Percentiles rank a stretch among this genome's conserved stretches.
Conservation (phyloP, 352 stramenopile genomes). For the Globisporangium acanthophoron region DNA sequence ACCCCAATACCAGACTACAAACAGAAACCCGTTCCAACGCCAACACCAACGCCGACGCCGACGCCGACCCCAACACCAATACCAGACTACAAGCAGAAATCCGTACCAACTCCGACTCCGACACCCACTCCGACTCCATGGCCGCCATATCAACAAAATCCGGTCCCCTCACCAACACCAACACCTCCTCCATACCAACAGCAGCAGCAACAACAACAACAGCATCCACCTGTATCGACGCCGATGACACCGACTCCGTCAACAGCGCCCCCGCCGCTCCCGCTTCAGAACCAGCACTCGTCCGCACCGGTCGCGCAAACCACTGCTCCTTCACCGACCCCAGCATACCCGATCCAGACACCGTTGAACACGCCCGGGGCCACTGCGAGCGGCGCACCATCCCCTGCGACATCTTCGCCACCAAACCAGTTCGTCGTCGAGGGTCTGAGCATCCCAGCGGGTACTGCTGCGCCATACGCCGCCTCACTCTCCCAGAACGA, state of each 20-base stretch:
- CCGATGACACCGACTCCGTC: not conserved
- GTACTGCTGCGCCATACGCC: too few species aligned
- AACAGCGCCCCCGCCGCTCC: not conserved
- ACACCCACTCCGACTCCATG: not conserved
- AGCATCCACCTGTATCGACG: not conserved
- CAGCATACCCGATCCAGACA: slow-evolving; percentile 1
- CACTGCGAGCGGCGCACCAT: too few species aligned
- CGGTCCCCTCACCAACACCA: not conserved
- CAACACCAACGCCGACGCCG: not conserved
- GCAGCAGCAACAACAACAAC: not conserved
- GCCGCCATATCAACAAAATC: too few species aligned
- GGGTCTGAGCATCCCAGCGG: not conserved
- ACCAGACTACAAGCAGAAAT: not conserved
- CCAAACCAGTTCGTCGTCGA: not conserved
- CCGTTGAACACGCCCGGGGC: not conserved
- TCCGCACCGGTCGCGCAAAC: slow-evolving; percentile 8
- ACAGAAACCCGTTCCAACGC: not conserved
- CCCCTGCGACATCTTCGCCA: too few species aligned
- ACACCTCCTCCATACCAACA: not conserved
- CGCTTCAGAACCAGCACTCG: too few species aligned
- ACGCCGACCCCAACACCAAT: not conserved
- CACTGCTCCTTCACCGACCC: not conserved
- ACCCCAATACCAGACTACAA: too few species aligned
- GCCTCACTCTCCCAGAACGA: slow-evolving; percentile 1
- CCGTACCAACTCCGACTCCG: not conserved